Conservation (phyloP, 257 asterid genomes). For the Marsdenia floribunda region DNA sequence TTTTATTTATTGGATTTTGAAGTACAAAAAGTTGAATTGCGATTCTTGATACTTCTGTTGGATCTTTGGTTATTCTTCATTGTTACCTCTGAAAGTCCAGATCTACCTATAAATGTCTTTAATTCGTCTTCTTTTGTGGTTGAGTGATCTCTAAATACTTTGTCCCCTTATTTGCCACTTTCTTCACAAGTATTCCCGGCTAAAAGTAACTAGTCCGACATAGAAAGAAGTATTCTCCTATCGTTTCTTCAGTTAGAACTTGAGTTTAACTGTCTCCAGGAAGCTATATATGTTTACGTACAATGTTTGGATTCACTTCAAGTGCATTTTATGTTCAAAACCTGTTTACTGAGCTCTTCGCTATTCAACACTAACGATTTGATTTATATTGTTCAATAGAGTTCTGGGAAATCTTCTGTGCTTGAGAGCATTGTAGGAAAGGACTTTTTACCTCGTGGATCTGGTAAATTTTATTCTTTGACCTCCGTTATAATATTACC, state of each 20-base stretch:
- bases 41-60: neutral
- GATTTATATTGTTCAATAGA: conserved; percentile 36
- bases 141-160: neutral
- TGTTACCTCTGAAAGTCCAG: neutral
- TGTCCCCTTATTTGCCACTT: neutral
- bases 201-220: neutral
- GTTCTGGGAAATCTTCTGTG: conserved; percentile 97
- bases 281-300: neutral
- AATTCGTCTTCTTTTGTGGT: neutral
- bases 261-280: neutral
- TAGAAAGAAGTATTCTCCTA: neutral
- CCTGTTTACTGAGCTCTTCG: neutral
- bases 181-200: neutral
- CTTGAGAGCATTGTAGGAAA: conserved; percentile 96
- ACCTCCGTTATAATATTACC: neutral
- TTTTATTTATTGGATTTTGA: neutral
- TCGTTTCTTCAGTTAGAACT: neutral
- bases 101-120: neutral
- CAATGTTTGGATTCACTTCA: neutral
- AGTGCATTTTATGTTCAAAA: neutral
- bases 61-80: neutral
- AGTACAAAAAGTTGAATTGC: neutral
- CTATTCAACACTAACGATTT: neutral
- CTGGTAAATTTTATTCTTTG: conserved; percentile 47
- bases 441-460: conserved; percentile 98